Conservation (phyloP, 1,284 basidiomycete genomes). For the Sanghuangporus baumii region DNA sequence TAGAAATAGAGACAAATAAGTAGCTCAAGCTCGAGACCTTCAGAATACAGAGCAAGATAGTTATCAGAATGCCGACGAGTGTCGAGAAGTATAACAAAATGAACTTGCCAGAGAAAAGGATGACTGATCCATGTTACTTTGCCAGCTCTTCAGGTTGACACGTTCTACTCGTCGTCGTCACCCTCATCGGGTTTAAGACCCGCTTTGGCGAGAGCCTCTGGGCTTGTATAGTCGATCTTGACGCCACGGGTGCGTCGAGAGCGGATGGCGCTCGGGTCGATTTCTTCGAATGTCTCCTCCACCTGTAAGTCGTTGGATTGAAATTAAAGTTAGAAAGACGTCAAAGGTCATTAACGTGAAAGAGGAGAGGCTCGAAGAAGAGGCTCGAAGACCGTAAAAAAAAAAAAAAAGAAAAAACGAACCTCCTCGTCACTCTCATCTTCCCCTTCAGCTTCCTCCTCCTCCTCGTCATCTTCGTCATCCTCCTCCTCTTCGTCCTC, state of each 20-base stretch:
- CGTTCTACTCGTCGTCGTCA: slow-evolving; percentile 14
- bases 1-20: neutral
- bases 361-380: neutral
- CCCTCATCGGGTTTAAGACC: slow-evolving; percentile 13
- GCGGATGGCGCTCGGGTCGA: slow-evolving; percentile 15
- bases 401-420: neutral
- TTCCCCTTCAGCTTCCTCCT: slow-evolving; percentile 9
- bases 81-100: neutral
- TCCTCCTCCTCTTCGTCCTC: slow-evolving; percentile 15
- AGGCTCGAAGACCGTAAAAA: neutral
- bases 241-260: slow-evolving; percentile 14
- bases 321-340: too few relatives aligned
- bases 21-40: neutral
- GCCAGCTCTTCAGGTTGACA: too few relatives aligned
- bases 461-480: slow-evolving; percentile 12
- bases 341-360: too few relatives aligned
- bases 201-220: slow-evolving; percentile 16
- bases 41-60: neutral
- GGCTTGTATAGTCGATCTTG: slow-evolving; percentile 18
- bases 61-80: neutral
- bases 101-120: neutral
- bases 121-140: neutral
- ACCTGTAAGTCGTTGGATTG: neutral
- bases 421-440: slow-evolving; percentile 15
- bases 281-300: slow-evolving; percentile 15